Evolutionary conservation across 495 filamentous ascomycete genomes (phyloP), one percentile per base, ranked within the genome.

Genomic region (Cudoniella acicularis): DNA sequence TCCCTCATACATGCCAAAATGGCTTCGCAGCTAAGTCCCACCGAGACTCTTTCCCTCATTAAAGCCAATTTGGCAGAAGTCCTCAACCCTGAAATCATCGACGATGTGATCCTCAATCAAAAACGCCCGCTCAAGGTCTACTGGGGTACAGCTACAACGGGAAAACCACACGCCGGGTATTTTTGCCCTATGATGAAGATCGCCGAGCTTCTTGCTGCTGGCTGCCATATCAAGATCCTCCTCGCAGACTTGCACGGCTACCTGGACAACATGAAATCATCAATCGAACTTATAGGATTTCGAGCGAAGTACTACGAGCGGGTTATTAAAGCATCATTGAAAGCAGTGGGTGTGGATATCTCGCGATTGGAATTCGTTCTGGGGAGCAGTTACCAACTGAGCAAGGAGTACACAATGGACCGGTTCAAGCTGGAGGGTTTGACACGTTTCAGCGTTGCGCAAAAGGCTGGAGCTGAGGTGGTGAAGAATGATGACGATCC

Each of bases 391-490:
- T 96, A 96, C 83, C 91, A 98, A 70, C 77, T 82, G 62, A 79
- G 69, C 24, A 69, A 75, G 10, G 80, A 83, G 10, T 94, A 91
- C 71, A 80, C 79, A 9, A 89, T 91, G 86, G 90, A 92, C 67
- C 69, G 89, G n/a, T 87, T 87, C 70, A 81, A 83, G 71, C 61
- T 86, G 49, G 72, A 75, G 21, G 75, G 81, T 0, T 66, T 88
- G 4, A 79, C 80, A 11, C 79, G 79, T 1, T 79, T 84, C 60
- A 79, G 85, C 63, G 89, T 92, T 66, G 86, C 90, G 3, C 87
- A 89, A 69, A 93, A 90, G 72, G 91, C 91, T 0, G 92, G 94
- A 13, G 88, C 89, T 1, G 94, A 98, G 68, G 81, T 98, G 6
- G 92, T 98, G 45, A 98, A 98, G 77, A 91, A 97, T 75, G 79